These are phyloP conservation scores for Eimeria maxima DNA, from an alignment of 169 alveolate species.

Conservation along the genomic window DNA sequence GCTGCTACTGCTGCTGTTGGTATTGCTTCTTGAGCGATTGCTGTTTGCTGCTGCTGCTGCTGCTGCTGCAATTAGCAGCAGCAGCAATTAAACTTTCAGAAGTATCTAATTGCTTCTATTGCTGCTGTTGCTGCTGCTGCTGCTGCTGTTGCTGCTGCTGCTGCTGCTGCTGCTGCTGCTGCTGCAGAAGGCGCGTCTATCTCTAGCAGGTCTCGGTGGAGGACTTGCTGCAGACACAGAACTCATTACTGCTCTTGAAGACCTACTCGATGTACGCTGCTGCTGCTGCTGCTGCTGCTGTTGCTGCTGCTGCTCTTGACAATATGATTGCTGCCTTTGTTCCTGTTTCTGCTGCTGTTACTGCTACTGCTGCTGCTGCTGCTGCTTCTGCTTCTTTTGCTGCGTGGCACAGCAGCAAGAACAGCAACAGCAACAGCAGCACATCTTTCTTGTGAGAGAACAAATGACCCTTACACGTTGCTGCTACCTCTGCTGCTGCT, in stretches of 20 bases:
- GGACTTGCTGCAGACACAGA: constrained; percentile 36
- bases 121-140: too few species aligned
- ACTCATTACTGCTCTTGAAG: constrained; percentile 32
- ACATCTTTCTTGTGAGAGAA: not conserved
- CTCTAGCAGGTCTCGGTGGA: constrained; percentile 28
- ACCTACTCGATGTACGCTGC: constrained; percentile 17
- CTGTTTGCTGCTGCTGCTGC: constrained; percentile 20
- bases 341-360: too few species aligned
- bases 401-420: not conserved
- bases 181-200: constrained; percentile 6
- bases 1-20: constrained; percentile 5
- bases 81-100: too few species aligned
- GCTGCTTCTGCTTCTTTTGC: constrained; percentile 35
- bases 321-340: too few species aligned
- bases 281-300: too few species aligned
- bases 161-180: constrained; percentile 13
- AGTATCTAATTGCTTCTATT: not conserved
- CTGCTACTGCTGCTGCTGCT: too few species aligned
- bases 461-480: not conserved
- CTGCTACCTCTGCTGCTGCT: too few species aligned
- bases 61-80: not conserved
- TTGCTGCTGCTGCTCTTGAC: too few species aligned
- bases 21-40: not conserved
- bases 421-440: not conserved
- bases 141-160: constrained; percentile 56